phyloP scores from a whole-genome alignment of 371 early-diverging fungal genomes.

The Mucor lusitanicus region DNA sequence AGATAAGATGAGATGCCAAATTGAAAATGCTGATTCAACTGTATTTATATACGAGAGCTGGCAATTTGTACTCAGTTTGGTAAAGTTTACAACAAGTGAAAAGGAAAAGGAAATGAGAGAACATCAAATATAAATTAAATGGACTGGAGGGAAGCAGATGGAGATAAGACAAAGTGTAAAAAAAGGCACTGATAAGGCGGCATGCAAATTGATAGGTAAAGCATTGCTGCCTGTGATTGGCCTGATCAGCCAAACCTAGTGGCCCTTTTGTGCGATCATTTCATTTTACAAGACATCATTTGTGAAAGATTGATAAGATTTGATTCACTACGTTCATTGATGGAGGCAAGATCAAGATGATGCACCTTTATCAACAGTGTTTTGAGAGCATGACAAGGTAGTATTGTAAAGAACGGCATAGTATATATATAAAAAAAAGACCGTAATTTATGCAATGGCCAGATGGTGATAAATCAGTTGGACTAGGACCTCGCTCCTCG shows the following conservation, averaged over 20 bases:
- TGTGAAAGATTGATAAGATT: slow-evolving; percentile 1
- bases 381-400: not conserved
- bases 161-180: not conserved
- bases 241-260: not conserved
- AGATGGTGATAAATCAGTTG: not conserved
- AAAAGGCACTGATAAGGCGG: slow-evolving; percentile 1
- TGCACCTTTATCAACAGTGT: not conserved
- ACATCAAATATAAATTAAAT: not conserved
- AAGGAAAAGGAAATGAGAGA: not conserved
- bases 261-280: not conserved
- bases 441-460: not conserved
- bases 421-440: not conserved
- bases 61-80: not conserved
- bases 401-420: not conserved
- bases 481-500: not conserved
- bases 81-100: not conserved
- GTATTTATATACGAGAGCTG: not conserved
- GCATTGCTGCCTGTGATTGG: not conserved
- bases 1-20: not conserved
- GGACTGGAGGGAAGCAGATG: not conserved
- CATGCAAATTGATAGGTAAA: slow-evolving; percentile 8
- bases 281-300: not conserved
- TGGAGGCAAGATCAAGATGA: not conserved
- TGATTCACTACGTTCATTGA: not conserved
- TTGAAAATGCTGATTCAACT: not conserved